Evolutionary conservation across 768 basidiomycete species (phyloP).

Genomic region (Tephrocybe rancida): DNA sequence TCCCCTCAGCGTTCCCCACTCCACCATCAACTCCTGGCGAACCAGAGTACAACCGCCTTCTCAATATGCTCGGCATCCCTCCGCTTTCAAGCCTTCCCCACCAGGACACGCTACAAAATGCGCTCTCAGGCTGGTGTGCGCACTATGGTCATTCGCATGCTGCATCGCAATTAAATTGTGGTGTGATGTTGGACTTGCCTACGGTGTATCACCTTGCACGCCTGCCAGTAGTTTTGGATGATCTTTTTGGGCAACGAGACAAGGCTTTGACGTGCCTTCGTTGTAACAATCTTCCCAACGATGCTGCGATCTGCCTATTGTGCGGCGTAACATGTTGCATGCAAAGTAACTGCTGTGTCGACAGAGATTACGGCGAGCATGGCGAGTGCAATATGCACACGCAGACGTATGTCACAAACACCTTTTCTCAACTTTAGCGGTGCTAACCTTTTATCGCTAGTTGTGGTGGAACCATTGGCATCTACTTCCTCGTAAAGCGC

Average conservation of each 20-base stretch:
- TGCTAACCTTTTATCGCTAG: conserved; percentile 38
- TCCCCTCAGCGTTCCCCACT: conserved; percentile 64
- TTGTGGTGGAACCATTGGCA: conserved; percentile 86
- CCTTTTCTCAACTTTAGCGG: background rate
- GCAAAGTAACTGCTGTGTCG: conserved; percentile 90
- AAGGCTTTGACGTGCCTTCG: conserved; percentile 72
- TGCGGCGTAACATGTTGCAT: conserved; percentile 90
- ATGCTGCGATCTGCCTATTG: conserved; percentile 89
- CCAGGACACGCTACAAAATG: conserved; percentile 86
- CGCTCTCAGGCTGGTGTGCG: conserved; percentile 88
- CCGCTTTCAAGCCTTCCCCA: conserved; percentile 76
- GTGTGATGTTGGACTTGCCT: conserved; percentile 82
- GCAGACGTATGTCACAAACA: conserved; percentile 71
- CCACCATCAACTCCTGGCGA: conserved; percentile 41
- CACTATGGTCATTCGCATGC: conserved; percentile 86
- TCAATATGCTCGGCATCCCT: conserved; percentile 77
- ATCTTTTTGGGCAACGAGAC: conserved; percentile 75
- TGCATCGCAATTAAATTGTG: conserved; percentile 77
- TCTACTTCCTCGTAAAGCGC: conserved; percentile 91
- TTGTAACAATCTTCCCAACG: conserved; percentile 79
- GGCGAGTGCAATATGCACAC: conserved; percentile 98
- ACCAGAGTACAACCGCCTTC: conserved; percentile 77
- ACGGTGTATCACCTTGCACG: conserved; percentile 79
- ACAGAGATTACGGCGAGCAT: conserved; percentile 58
- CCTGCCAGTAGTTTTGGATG: conserved; percentile 82